Base-by-base conservation (phyloP, 352 stramenopile species). In the Globisporangium iwayamae region DNA sequence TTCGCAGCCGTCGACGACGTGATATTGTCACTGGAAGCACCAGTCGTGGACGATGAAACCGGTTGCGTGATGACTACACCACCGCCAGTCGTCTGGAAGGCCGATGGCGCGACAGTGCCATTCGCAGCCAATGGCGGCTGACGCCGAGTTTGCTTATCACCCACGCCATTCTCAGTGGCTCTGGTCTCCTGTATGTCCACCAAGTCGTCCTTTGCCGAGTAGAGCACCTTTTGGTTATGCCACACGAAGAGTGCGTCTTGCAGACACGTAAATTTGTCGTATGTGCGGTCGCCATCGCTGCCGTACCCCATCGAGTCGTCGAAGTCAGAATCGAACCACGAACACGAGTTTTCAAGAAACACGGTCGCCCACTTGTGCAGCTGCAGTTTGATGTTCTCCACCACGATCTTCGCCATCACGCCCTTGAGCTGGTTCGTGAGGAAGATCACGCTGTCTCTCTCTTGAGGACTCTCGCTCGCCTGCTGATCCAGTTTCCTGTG, bases 241-340 rank as follows among this genome's bases (percentile, higher is more conserved):
- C 84, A 93, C 56, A 91, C 78, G 20, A 75, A 78, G 39, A 93
- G 62, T 4, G 81, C 84, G 47, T 93, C 84, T 68, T 93, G 84
- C 10, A 93, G 71, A 65, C 84, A 93, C 13, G 84, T 93, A 39
- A 91, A 93, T 55, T 89, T 90, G 72, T 93, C 83, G 61, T 93
- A 93, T 6, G 82, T 90, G 53, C 77, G 74, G 28, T 85, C 77
- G 6, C 57, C 58, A 45, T 79, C 63, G 53, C 71, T 71, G 16
- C 63, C 56, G 28, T 76, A 72, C 39, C 70, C 73, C n/a, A 82
- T 70, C 47, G 79, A 62, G 14, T 86, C 74, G 22, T 80, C 70
- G 43, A 73, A 62, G 41, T 84, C 72, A 0, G 78, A 71, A 63
- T 88, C 76, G 66, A 89, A 83, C 83, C 83, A 93, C 32, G 73